These are phyloP conservation scores for Karstenula rhodostoma DNA, from an alignment of 2,329 filamentous ascomycete species.

Conservation along the genomic window DNA sequence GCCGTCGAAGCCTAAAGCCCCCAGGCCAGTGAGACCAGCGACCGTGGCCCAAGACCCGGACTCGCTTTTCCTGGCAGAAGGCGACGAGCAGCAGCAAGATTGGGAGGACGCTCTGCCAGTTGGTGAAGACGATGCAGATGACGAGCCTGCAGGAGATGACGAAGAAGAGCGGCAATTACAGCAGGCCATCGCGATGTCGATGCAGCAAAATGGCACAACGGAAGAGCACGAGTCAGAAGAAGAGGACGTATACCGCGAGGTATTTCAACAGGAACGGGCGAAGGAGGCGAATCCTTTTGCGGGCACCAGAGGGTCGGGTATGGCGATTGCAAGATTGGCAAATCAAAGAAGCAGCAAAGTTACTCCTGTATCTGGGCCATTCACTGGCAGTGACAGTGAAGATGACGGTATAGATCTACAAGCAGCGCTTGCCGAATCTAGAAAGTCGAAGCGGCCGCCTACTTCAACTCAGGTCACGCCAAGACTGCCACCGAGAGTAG, in stretches of 20 bases:
- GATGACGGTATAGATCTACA: constrained; percentile 82
- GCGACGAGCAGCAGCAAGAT: constrained; percentile 50
- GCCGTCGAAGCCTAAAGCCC: constrained; percentile 24
- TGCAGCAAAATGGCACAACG: constrained; percentile 67
- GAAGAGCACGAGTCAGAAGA: constrained; percentile 56
- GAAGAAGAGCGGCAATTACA: constrained; percentile 79
- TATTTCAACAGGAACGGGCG: constrained; percentile 56
- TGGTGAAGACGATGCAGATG: constrained; percentile 67
- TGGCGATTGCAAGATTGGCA: constrained; percentile 75
- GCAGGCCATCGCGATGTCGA: constrained; percentile 83
- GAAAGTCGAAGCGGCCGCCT: constrained; percentile 56
- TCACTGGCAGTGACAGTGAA: constrained; percentile 63
- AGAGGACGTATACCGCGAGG: constrained; percentile 56
- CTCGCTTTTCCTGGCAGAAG: constrained; percentile 64
- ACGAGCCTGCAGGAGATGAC: constrained; percentile 53
- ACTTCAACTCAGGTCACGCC: constrained; percentile 41
- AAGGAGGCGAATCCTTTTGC: constrained; percentile 53
- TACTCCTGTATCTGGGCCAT: constrained; percentile 38
- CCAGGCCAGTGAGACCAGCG: constrained; percentile 27
- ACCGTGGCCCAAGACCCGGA: constrained; percentile 54
- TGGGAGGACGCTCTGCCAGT: constrained; percentile 52
- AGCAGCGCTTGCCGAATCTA: constrained; percentile 76
- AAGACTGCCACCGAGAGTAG: constrained; percentile 28
- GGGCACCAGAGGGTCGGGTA: constrained; percentile 53
- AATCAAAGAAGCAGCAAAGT: constrained; percentile 74